These are phyloP conservation scores for Penicillium argentinense DNA, from an alignment of 495 filamentous ascomycete genomes.

Conservation along the genomic window DNA sequence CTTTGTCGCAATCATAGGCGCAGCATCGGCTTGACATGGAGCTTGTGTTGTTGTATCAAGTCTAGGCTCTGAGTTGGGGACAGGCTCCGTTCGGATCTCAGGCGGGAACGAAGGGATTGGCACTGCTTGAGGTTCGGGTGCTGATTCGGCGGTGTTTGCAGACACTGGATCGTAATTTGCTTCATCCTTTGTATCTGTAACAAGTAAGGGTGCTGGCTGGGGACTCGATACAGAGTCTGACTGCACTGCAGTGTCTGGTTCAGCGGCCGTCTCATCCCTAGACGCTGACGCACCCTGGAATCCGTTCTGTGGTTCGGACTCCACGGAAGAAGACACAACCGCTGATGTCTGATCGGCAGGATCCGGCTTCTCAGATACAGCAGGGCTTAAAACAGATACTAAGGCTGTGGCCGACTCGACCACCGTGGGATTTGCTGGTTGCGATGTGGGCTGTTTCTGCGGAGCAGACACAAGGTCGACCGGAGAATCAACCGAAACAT, in stretches of 20 bases:
- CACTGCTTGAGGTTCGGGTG: slow-evolving; percentile 27
- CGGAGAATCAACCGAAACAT: not conserved
- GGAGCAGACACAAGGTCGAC: too few relatives aligned
- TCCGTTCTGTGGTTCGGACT: too few relatives aligned
- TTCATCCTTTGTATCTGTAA: too few relatives aligned
- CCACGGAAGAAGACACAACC: too few relatives aligned
- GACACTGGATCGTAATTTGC: too few relatives aligned
- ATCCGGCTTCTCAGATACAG: not conserved
- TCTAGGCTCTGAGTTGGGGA: not conserved
- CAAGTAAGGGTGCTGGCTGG: too few relatives aligned
- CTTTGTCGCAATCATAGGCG: not conserved
- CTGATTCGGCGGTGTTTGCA: too few relatives aligned
- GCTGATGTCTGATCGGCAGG: too few relatives aligned
- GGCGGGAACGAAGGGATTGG: not conserved
- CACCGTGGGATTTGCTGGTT: not conserved
- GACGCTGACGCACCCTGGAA: too few relatives aligned
- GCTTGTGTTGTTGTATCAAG: not conserved
- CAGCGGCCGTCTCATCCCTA: too few relatives aligned
- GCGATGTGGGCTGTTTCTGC: not conserved
- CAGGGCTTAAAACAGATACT: not conserved
- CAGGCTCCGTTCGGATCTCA: not conserved
- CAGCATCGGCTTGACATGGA: not conserved
- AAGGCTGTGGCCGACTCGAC: not conserved
- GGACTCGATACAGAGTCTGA: too few relatives aligned
- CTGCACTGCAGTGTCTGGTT: too few relatives aligned